Evolutionary conservation across 352 stramenopile genomes (phyloP).

Genomic region (Globisporangium megalacanthum): DNA sequence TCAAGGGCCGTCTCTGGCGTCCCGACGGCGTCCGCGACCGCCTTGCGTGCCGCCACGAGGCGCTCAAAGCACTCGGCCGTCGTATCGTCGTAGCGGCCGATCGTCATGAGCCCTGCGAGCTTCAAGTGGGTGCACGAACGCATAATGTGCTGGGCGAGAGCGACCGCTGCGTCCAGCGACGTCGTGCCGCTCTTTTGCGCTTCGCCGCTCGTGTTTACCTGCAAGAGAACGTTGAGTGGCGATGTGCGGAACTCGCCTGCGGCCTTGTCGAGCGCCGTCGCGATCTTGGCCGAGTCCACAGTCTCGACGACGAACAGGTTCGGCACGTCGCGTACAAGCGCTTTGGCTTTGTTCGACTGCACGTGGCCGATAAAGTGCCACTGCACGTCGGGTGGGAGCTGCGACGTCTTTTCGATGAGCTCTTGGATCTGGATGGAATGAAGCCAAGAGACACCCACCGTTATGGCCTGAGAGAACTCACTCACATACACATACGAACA

Average conservation of each 20-base stretch:
- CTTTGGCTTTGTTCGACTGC: conserved; percentile 97
- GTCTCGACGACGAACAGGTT: conserved; percentile 96
- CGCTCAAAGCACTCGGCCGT: conserved; percentile 90
- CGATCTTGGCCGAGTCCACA: conserved; percentile 95
- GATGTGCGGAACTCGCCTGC: conserved; percentile 54
- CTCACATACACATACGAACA: neutral
- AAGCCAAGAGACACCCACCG: neutral
- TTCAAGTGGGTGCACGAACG: conserved; percentile 88
- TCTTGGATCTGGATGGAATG: conserved; percentile 84
- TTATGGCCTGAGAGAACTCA: too few species aligned
- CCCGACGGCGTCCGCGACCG: conserved; percentile 62
- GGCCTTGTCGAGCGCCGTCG: conserved; percentile 92
- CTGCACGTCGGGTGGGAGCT: conserved; percentile 86
- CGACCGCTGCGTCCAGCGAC: conserved; percentile 62
- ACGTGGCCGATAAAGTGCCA: conserved; percentile 99
- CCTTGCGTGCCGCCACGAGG: conserved; percentile 66
- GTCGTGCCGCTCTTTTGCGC: conserved; percentile 96
- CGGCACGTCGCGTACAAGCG: conserved; percentile 86
- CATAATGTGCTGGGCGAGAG: conserved; percentile 86
- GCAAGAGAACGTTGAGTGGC: conserved; percentile 93
- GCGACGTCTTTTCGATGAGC: conserved; percentile 91
- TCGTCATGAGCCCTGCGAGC: conserved; percentile 98
- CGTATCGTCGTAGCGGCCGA: conserved; percentile 93
- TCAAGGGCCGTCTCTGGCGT: conserved; percentile 72
- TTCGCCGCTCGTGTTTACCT: conserved; percentile 98